Evolutionary conservation across 129 eudicot genomes (phyloP).

Genomic region (Lonicera japonica): DNA sequence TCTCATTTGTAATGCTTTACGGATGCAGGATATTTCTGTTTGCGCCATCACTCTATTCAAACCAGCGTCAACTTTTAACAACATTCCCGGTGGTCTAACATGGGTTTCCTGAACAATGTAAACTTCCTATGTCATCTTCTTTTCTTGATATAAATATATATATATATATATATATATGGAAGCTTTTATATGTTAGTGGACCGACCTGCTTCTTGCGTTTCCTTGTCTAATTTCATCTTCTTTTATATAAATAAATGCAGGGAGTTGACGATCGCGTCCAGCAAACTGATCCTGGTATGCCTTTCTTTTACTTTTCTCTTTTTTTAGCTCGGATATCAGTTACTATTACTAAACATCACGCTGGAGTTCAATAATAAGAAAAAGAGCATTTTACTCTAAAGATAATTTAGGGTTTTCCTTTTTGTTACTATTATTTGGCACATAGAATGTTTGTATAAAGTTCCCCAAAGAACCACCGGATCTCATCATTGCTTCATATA

Average conservation of each 20-base stretch:
- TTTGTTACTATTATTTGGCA: too few species aligned
- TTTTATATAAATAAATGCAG: constrained; percentile 25
- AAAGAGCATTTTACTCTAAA: too few species aligned
- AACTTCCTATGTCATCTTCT: constrained; percentile 15
- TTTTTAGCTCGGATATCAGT: neutral
- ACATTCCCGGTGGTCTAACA: constrained; percentile 20
- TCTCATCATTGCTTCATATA: too few species aligned
- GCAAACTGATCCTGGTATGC: constrained; percentile 57
- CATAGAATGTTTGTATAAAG: too few species aligned
- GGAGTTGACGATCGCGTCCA: constrained; percentile 33
- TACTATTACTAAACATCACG: neutral
- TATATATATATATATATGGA: neutral
- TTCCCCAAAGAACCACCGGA: too few species aligned
- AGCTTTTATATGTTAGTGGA: neutral
- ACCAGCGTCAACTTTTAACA: constrained; percentile 15
- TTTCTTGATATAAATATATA: neutral
- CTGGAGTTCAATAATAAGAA: too few species aligned
- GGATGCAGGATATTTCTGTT: constrained; percentile 28
- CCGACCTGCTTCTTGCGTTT: neutral
- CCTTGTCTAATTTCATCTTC: constrained; percentile 11
- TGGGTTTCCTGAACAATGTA: constrained; percentile 46
- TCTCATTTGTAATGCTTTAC: constrained; percentile 3
- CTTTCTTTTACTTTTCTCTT: neutral
- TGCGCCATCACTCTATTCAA: constrained; percentile 3
- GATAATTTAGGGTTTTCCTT: too few species aligned